Percentiles rank a stretch among this genome's conserved stretches.
Evolutionary conservation across 2,329 filamentous ascomycete species (phyloP).

Genomic region (Fusarium sp.): DNA sequence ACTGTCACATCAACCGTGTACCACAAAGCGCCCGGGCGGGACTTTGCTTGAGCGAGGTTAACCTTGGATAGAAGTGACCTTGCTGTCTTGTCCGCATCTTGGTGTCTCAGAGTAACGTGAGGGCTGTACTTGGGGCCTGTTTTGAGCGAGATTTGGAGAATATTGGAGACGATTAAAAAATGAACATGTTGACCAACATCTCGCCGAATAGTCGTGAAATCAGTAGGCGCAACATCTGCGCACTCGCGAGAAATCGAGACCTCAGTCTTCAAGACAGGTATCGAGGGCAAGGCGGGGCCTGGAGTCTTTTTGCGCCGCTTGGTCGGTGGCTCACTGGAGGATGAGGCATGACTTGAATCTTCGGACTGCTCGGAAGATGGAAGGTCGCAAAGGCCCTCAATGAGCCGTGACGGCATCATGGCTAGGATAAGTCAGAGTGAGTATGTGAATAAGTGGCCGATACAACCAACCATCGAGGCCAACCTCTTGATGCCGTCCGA

Average conservation of each 20-base stretch:
- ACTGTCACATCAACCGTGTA: constrained; percentile 45
- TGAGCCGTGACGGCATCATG: constrained; percentile 35
- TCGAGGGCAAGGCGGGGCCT: constrained; percentile 20
- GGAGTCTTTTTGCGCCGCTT: constrained; percentile 47
- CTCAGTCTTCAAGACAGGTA: constrained; percentile 41
- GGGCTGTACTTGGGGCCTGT: constrained; percentile 7
- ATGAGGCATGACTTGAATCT: constrained; percentile 6
- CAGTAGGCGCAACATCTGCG: constrained; percentile 8
- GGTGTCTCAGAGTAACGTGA: constrained; percentile 35
- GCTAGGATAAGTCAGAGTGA: constrained; percentile 29
- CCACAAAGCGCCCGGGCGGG: constrained; percentile 50
- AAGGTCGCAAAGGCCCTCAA: constrained; percentile 37
- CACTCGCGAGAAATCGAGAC: constrained; percentile 44
- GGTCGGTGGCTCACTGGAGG: constrained; percentile 28
- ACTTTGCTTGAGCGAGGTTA: constrained; percentile 20
- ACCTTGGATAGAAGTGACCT: constrained; percentile 31
- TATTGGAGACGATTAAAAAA: constrained; percentile 28
- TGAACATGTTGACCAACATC: constrained; percentile 37
- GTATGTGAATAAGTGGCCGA: neutral
- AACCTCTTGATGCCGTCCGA: constrained; percentile 15
- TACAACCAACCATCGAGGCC: constrained; percentile 41
- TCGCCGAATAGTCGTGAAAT: constrained; percentile 13
- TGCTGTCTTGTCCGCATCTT: constrained; percentile 34
- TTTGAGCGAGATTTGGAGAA: constrained; percentile 31
- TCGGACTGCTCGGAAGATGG: constrained; percentile 23